phyloP scores from a whole-genome alignment of 2,329 filamentous ascomycete species.

The Coccinonectria pachysandricola region DNA sequence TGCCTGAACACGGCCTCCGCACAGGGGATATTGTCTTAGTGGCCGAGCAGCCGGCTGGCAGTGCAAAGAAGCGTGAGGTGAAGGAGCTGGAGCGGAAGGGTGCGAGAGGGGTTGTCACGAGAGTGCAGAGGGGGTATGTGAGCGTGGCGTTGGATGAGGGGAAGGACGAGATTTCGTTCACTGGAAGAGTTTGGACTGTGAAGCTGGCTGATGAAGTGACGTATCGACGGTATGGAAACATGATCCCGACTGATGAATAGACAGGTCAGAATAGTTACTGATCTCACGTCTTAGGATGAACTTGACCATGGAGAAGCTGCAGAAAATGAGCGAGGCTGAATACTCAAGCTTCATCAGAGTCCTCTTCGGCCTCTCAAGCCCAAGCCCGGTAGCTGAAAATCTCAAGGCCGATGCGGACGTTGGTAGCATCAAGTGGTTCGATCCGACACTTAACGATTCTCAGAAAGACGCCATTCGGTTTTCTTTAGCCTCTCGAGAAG shows the following conservation, averaged over 20 bases:
- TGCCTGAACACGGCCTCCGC: slow-evolving; percentile 67
- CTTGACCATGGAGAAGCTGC: slow-evolving; percentile 48
- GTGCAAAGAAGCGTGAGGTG: slow-evolving; percentile 62
- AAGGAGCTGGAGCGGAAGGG: slow-evolving; percentile 60
- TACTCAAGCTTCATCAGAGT: slow-evolving; percentile 52
- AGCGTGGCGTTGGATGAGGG: slow-evolving; percentile 62
- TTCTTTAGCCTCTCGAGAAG: slow-evolving; percentile 67
- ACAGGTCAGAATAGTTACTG: no score
- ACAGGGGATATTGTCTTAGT: slow-evolving; percentile 70
- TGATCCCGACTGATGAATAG: no score
- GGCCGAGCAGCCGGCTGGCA: slow-evolving; percentile 62
- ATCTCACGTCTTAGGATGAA: slow-evolving; percentile 56
- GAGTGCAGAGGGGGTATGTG: slow-evolving; percentile 46
- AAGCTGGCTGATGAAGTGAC: slow-evolving; percentile 62
- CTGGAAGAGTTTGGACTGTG: slow-evolving; percentile 50
- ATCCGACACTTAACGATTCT: slow-evolving; percentile 51
- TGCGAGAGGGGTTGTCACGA: slow-evolving; percentile 59
- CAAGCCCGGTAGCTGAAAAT: slow-evolving; percentile 36
- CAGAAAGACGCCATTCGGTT: slow-evolving; percentile 68
- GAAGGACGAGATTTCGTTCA: slow-evolving; percentile 34
- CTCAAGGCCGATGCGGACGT: slow-evolving; percentile 31
- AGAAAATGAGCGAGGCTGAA: slow-evolving; percentile 46
- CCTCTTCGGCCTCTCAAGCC: slow-evolving; percentile 48
- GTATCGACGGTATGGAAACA: slow-evolving; percentile 38
- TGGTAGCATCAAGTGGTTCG: slow-evolving; percentile 47